Evolutionary conservation across 768 basidiomycete genomes (phyloP), one percentile per base, ranked within the genome.

Genomic region (Boletus bicolor): DNA sequence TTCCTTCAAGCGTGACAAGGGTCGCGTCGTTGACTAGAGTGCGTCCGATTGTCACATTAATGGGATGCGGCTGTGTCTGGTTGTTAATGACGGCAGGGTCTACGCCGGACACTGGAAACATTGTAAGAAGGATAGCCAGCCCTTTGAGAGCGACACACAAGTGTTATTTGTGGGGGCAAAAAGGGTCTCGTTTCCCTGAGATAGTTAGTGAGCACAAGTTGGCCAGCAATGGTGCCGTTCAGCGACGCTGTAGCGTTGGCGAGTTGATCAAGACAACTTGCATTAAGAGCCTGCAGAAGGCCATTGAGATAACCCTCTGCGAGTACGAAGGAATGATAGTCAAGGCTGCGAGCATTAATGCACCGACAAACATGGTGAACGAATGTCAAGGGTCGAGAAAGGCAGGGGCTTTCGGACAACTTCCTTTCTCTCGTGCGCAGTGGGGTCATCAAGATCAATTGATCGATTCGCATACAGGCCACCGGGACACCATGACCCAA

Each of bases 111-210:
- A 57, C 64, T 68, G n/a, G 8, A 34, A 34, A 39, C 0, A 24
- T 21, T n/a, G 14, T 69, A 32, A 62, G 59, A 42, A 47, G 17
- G 7, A 45, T 5, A 17, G 4, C 15, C 19, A 7, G n/a, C 26
- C 9, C 0, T 24, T 11, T 9, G 11, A 48, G 17, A 35, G 32
- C 8, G n/a, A 73, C 77, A 57, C 52, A 85, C 84, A 76, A 5
- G 87, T 85, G 2, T 64, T 61, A 60, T 87, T 76, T 49, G 68
- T 76, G 4, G 86, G 84, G 0, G 80, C 82, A 63, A 87, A 87
- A 14, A 87, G 57, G 0, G 82, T 80, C 55, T 70, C 75, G 38
- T 77, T 72, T 5, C 79, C 80, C 30, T 67, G 68, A 2, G 76
- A 65, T n/a, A 84, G 69, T 52, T 74, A 7, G 62, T 44, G 35